These are phyloP conservation scores for Claviceps humidiphila DNA, from an alignment of 2,329 filamentous ascomycete genomes.

Conservation along the genomic window DNA sequence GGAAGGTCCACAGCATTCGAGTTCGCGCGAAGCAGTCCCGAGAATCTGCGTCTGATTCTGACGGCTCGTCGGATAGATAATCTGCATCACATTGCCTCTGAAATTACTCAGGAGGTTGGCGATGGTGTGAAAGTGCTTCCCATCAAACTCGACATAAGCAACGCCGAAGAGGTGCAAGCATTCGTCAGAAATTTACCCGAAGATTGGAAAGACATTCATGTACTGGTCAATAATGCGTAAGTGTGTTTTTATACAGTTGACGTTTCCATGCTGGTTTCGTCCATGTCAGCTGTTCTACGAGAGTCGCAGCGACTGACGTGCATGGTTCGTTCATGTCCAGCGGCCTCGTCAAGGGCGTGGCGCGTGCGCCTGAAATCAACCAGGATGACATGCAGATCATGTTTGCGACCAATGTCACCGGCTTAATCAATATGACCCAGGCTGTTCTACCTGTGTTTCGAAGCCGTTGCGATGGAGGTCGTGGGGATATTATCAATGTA, in stretches of 20 bases:
- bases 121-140: constrained; percentile 70
- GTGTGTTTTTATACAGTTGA: constrained; percentile 18
- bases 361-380: constrained; percentile 69
- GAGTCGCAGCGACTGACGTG: neutral
- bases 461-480: constrained; percentile 57
- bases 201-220: constrained; percentile 73
- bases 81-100: constrained; percentile 59
- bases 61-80: constrained; percentile 77
- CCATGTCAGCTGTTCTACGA: neutral
- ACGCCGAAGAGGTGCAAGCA: constrained; percentile 54
- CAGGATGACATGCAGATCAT: constrained; percentile 74
- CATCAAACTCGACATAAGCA: constrained; percentile 78
- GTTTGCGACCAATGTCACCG: constrained; percentile 88
- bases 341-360: constrained; percentile 79
- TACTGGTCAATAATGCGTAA: constrained; percentile 93
- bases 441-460: constrained; percentile 74
- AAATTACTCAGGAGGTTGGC: constrained; percentile 66
- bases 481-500: constrained; percentile 89
- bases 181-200: constrained; percentile 65
- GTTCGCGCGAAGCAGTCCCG: constrained; percentile 75
- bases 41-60: constrained; percentile 68
- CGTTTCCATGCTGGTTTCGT: neutral
- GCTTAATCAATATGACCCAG: constrained; percentile 94
- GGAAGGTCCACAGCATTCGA: constrained; percentile 74
- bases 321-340: constrained; percentile 26